Base-by-base conservation (phyloP, 2,329 filamentous ascomycete genomes). In the Aspergillus aculeatinus region DNA sequence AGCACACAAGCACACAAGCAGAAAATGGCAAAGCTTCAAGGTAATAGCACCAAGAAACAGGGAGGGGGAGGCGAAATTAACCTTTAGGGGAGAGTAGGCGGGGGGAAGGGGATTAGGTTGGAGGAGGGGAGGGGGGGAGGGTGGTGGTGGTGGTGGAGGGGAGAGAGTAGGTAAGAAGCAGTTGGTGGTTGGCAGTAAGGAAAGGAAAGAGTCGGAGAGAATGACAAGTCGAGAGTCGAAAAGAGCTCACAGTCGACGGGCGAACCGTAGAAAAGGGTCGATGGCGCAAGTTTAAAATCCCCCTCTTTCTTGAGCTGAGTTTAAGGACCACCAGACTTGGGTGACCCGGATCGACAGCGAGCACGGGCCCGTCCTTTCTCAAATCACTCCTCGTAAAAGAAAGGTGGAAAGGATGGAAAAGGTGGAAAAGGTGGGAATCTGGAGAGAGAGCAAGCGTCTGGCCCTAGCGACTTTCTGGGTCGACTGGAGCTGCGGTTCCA, bases 311-410 rank as follows among this genome's bases (percentile, higher is more conserved):
- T 16, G 33, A 10, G 7, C 58, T 59, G 62, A 63, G 58, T 63
- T 62, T 61, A 62, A 62, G 65, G 42, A 71, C 66, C 67, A 68
- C 69, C 69, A 72, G 67, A 67, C 64, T 69, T 67, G 67, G 67
- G 66, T 49, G 59, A 61, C 58, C 65, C 63, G 60, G 66, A 68
- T 68, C 66, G 65, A 67, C 66, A 63, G 51, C 61, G 60, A 68
- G 66, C 65, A 67, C 66, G 62, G 65, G 62, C 66, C 65, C 62
- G 60, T 62, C 53, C 58, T 56, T 58, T 57, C 51, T 44, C 52
- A 55, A 59, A 58, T 57, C 49, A 59, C 56, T 57, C 49, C 50
- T 49, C 55, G 42, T 47, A 51, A 48, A 44, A 54, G 52, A 61
- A 51, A 54, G 57, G 57, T 61, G 33, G 33, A 35, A 35, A 35